These are phyloP conservation scores for Abelmoschus esculentus DNA, from an alignment of 345 rosid genomes.

Conservation along the genomic window DNA sequence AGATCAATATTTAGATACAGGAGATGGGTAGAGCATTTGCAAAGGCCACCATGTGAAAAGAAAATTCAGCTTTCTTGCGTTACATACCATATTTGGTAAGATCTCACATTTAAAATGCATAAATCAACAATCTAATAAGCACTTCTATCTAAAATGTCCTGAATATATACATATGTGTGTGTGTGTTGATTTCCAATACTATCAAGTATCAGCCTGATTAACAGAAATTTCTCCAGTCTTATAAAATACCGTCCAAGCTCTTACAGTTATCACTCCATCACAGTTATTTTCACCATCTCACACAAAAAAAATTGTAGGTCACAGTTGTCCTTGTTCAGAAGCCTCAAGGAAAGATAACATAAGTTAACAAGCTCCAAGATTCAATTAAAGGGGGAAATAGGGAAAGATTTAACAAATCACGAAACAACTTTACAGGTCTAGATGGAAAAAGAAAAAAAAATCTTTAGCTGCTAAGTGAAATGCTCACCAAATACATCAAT, in stretches of 20 bases:
- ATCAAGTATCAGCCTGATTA: neutral
- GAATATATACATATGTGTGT: too few relatives aligned
- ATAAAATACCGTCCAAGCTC: neutral
- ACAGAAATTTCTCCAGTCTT: neutral
- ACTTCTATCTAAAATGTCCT: neutral
- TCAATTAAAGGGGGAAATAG: neutral
- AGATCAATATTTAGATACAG: neutral
- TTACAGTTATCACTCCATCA: neutral
- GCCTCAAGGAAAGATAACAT: neutral
- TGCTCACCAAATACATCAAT: conserved; percentile 79
- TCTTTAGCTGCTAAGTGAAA: neutral
- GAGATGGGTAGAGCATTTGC: neutral
- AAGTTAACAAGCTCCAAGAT: too few relatives aligned
- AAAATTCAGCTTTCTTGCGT: neutral
- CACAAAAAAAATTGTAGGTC: too few relatives aligned
- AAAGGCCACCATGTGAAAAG: neutral
- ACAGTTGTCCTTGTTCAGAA: conserved; percentile 1
- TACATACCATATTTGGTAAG: neutral
- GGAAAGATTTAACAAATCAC: neutral
- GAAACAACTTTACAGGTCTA: neutral
- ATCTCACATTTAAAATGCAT: neutral
- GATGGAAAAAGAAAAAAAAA: neutral
- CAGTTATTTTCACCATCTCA: neutral
- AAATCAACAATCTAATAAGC: neutral
- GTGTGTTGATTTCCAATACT: too few relatives aligned